These are phyloP conservation scores for Apiosordaria backusii DNA, from an alignment of 495 filamentous ascomycete species.

Conservation along the genomic window DNA sequence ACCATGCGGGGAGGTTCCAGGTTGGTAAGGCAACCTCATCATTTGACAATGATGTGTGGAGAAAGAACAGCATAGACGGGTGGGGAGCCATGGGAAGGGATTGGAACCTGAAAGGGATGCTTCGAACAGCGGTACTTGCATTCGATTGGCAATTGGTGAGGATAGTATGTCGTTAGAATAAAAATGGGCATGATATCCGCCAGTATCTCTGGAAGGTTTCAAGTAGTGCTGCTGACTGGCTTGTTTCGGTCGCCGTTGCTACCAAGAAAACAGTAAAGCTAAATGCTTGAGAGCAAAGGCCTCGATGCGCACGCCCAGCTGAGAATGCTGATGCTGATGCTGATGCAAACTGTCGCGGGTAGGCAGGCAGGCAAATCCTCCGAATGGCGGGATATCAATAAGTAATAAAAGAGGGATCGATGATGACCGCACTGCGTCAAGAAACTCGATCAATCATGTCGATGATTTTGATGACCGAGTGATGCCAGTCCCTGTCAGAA, in stretches of 20 bases:
- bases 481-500: not conserved
- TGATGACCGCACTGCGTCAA: not conserved
- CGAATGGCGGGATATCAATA: not conserved
- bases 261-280: not conserved
- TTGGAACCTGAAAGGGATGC: not conserved
- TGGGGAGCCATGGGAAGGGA: not conserved
- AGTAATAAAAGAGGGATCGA: not conserved
- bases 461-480: not conserved
- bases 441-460: not conserved
- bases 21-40: not conserved
- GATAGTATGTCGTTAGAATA: not conserved
- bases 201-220: not conserved
- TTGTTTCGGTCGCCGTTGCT: slow-evolving; percentile 10
- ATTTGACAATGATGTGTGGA: not conserved
- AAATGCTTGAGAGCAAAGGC: not conserved
- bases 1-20: not conserved
- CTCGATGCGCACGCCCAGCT: not conserved
- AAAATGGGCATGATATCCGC: not conserved
- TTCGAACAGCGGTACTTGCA: not conserved
- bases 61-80: not conserved
- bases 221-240: slow-evolving; percentile 3
- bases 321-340: not conserved
- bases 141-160: not conserved
- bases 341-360: not conserved
- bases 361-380: not conserved